Evolutionary conservation across 139 green algal genomes (phyloP).

Genomic region (Tetraselmis chui): DNA sequence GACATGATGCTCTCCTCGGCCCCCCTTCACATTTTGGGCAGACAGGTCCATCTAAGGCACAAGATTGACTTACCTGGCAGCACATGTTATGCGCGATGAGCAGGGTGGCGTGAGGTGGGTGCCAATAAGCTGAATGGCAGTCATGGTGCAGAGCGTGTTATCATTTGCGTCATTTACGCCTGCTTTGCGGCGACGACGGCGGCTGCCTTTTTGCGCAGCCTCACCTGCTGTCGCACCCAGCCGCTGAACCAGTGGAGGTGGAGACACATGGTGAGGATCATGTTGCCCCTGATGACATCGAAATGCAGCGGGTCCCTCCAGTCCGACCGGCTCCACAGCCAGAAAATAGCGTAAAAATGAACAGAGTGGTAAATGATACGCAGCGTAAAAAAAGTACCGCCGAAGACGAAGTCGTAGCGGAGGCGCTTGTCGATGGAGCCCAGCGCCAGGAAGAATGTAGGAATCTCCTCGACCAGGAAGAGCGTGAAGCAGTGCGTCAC

Average conservation of each 20-base stretch:
- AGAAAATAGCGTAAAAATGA: background rate
- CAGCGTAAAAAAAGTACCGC: background rate
- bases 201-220: background rate
- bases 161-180: no score
- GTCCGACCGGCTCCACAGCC: background rate
- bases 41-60: no score
- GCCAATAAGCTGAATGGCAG: no score
- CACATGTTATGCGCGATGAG: no score
- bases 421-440: conserved; percentile 9
- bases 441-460: conserved; percentile 8
- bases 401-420: background rate
- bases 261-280: background rate
- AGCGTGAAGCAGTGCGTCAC: conserved; percentile 1
- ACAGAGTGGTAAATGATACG: conserved; percentile 4
- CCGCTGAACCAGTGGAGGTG: conserved; percentile 10
- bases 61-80: no score
- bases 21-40: no score
- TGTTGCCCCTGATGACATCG: background rate
- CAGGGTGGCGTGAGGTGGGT: no score
- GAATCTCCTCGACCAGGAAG: conserved; percentile 9
- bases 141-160: no score
- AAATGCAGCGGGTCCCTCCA: background rate
- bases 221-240: conserved; percentile 2
- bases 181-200: background rate
- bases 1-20: no score